phyloP scores from a whole-genome alignment of 2,329 filamentous ascomycete species.

The Stemphylium vesicarium region DNA sequence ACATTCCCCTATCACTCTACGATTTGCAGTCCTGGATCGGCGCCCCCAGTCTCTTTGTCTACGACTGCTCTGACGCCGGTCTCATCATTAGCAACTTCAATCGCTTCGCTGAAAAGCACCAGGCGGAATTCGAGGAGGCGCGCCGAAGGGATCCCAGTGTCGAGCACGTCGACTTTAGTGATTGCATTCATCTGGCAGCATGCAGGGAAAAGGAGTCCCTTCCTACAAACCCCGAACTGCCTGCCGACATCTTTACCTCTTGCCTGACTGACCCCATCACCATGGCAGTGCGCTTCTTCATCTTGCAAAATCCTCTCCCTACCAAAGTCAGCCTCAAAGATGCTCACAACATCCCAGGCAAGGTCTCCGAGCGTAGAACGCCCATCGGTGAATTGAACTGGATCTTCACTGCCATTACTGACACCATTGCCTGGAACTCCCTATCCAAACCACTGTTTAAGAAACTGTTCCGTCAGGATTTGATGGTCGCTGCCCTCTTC shows the following conservation, averaged over 20 bases:
- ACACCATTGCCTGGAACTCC: slow-evolving; percentile 98
- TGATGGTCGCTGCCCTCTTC: slow-evolving; percentile 98
- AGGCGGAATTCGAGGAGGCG: slow-evolving; percentile 82
- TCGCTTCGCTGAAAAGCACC: slow-evolving; percentile 92
- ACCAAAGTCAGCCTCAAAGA: slow-evolving; percentile 76
- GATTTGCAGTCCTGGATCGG: slow-evolving; percentile 96
- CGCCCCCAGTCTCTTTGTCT: slow-evolving; percentile 94
- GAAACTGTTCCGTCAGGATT: slow-evolving; percentile 94
- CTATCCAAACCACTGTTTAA: slow-evolving; percentile 89
- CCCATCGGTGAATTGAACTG: slow-evolving; percentile 96
- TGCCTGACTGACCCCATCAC: slow-evolving; percentile 97
- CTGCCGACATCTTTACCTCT: slow-evolving; percentile 93
- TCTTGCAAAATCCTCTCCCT: slow-evolving; percentile 83
- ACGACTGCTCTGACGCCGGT: slow-evolving; percentile 95
- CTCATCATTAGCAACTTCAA: slow-evolving; percentile 96
- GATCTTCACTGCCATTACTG: slow-evolving; percentile 99
- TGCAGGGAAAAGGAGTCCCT: slow-evolving; percentile 90
- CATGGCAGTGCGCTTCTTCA: slow-evolving; percentile 96
- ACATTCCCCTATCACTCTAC: slow-evolving; percentile 94
- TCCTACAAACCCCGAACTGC: slow-evolving; percentile 90
- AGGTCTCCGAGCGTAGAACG: slow-evolving; percentile 89
- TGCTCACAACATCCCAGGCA: slow-evolving; percentile 86
- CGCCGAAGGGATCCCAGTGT: slow-evolving; percentile 76
- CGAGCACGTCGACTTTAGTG: slow-evolving; percentile 70
- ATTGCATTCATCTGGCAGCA: slow-evolving; percentile 90